Evolutionary conservation across 208 protist species (phyloP), one percentile per base, ranked within the genome.

Genomic region (Balamuthia mandrillaris): DNA sequence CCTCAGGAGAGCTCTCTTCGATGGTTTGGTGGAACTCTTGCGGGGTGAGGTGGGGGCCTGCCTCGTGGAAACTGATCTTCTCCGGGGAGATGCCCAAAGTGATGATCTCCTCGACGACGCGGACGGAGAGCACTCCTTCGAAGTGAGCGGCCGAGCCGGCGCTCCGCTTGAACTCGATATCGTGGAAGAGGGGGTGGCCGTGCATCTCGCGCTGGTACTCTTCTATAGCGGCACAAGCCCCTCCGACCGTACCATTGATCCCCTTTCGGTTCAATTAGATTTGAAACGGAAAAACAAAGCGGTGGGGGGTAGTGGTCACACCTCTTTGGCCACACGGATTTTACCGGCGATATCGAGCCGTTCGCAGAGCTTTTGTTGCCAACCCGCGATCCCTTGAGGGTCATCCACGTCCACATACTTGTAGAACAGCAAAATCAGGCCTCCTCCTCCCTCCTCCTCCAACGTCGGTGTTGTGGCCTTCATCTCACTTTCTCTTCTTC

Each of bases 81-180:
- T n/a, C n/a, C n/a, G n/a, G n/a, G n/a, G n/a, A n/a, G n/a, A n/a
- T n/a, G n/a, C 39, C 66, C 9, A 77, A 45, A 9, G 66, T 77
- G 41, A 77, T 77, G 66, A 77, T 77, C n/a, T 77, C 66, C 10
- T 54, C n/a, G 1, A 77, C 66, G 12, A 77, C 66, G 24, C 66
- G 66, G 5, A 77, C 41, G 24, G 41, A 77, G 7, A 77, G 44
- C 21, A 24, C 41, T 3, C 54, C 66, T 77, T 45, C 66, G 16
- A 77, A 77, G 27, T 39, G 54, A 45, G 6, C 21, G 6, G 44
- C 66, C 21, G 9, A n/a, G 37, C 66, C 66, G 1, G 37, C 29
- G 66, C 66, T 77, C 21, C 21, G 4, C 66, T 77, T 77, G 44
- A 39, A 77, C 29, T 77, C 44, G 18, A 77, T 77, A 45, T 77